phyloP scores from a whole-genome alignment of 2,329 filamentous ascomycete genomes.

The Xylaria sp. region DNA sequence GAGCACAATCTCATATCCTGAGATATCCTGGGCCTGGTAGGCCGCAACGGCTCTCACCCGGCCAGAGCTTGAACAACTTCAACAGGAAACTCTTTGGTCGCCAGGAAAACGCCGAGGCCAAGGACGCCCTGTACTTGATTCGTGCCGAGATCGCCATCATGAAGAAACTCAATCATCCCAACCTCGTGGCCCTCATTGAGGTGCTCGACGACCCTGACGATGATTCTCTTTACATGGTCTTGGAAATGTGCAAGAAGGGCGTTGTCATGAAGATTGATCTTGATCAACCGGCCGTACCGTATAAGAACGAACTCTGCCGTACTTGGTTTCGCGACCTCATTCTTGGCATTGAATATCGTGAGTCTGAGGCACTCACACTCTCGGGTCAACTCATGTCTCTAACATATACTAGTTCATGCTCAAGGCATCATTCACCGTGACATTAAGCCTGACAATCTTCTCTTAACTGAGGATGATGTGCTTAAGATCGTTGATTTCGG shows the following conservation, averaged over 20 bases:
- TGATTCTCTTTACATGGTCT: constrained; percentile 95
- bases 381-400: neutral
- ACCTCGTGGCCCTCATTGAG: constrained; percentile 88
- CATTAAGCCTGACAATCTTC: constrained; percentile 95
- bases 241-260: constrained; percentile 98
- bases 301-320: constrained; percentile 74
- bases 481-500: constrained; percentile 97
- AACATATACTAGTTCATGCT: constrained; percentile 62
- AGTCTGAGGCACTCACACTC: constrained; percentile 32
- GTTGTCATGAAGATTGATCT: constrained; percentile 94
- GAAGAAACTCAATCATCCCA: constrained; percentile 95
- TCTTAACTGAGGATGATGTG: constrained; percentile 85
- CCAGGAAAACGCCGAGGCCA: constrained; percentile 55
- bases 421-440: constrained; percentile 94
- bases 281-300: constrained; percentile 76
- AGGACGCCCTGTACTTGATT: constrained; percentile 75
- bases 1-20: constrained; percentile 84
- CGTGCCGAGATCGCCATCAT: constrained; percentile 97
- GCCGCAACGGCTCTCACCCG: constrained; percentile 37
- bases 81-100: constrained; percentile 32
- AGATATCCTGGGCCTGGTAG: constrained; percentile 39
- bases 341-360: constrained; percentile 86
- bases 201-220: constrained; percentile 93
- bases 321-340: constrained; percentile 95
- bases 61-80: constrained; percentile 26